These are phyloP conservation scores for Microdochium nivale DNA, from an alignment of 2,329 filamentous ascomycete genomes.

Conservation along the genomic window DNA sequence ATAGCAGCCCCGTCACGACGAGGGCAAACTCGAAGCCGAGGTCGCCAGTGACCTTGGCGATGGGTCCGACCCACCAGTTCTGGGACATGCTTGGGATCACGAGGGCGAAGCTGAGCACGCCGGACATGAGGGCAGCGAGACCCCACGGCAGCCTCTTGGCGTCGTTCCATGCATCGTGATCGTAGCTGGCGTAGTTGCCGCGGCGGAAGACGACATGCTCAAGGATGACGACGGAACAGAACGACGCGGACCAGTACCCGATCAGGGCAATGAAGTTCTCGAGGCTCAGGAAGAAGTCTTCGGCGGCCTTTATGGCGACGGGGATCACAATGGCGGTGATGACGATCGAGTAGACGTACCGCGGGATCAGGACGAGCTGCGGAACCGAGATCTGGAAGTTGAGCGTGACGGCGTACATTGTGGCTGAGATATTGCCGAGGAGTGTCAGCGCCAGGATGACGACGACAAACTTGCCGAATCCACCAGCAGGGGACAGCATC, in stretches of 20 bases:
- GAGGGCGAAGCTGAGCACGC: conserved; percentile 29
- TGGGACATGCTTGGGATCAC: conserved; percentile 53
- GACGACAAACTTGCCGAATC: conserved; percentile 54
- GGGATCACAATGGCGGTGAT: conserved; percentile 52
- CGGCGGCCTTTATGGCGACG: conserved; percentile 44
- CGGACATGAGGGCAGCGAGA: conserved; percentile 27
- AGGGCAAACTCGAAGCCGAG: conserved; percentile 60
- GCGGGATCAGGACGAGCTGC: conserved; percentile 44
- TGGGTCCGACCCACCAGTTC: conserved; percentile 52
- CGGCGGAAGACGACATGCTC: conserved; percentile 29
- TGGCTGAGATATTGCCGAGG: conserved; percentile 50
- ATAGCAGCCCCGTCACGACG: conserved; percentile 32
- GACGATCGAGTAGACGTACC: conserved; percentile 47
- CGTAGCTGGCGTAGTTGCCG: conserved; percentile 23
- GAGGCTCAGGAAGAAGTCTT: conserved; percentile 47
- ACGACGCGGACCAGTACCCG: conserved; percentile 50
- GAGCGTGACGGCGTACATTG: conserved; percentile 53
- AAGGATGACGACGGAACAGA: conserved; percentile 36
- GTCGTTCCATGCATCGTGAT: conserved; percentile 27
- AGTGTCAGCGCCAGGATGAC: conserved; percentile 49
- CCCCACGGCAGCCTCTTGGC: conserved; percentile 27
- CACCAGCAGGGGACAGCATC: conserved; percentile 48
- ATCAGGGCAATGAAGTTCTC: conserved; percentile 49
- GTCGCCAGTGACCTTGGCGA: conserved; percentile 51
- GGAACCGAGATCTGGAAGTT: conserved; percentile 57